phyloP scores from a whole-genome alignment of 148 eudicot genomes.

The Bassia scoparia region DNA sequence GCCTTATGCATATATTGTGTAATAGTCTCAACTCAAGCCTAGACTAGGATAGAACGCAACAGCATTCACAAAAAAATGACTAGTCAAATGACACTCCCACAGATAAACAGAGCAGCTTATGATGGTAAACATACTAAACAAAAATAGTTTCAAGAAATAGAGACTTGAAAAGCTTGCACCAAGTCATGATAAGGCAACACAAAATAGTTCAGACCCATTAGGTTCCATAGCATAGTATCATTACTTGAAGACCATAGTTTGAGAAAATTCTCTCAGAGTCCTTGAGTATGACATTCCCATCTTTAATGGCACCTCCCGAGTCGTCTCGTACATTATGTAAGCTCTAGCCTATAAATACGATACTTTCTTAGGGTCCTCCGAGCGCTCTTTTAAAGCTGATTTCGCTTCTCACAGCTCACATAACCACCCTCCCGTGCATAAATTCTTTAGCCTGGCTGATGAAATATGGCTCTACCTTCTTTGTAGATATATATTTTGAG shows the following conservation, averaged over 20 bases:
- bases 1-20: no score
- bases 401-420: constrained; percentile 53
- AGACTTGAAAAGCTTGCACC: constrained; percentile 42
- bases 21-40: no score
- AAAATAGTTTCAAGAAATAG: background rate
- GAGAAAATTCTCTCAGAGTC: constrained; percentile 47
- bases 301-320: no score
- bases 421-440: constrained; percentile 88
- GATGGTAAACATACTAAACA: no score
- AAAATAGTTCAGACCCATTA: constrained; percentile 63
- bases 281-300: constrained; percentile 36
- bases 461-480: constrained; percentile 76
- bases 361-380: constrained; percentile 66
- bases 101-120: background rate
- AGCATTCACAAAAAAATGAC: no score
- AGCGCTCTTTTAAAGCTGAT: constrained; percentile 46
- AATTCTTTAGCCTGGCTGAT: constrained; percentile 56
- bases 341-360: constrained; percentile 50
- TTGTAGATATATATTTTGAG: constrained; percentile 67
- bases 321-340: no score
- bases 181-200: constrained; percentile 88
- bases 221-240: constrained; percentile 66
- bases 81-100: background rate
- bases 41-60: no score
- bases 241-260: constrained; percentile 45